phyloP scores from a whole-genome alignment of 768 basidiomycete species.

The Auricularia sp. region DNA sequence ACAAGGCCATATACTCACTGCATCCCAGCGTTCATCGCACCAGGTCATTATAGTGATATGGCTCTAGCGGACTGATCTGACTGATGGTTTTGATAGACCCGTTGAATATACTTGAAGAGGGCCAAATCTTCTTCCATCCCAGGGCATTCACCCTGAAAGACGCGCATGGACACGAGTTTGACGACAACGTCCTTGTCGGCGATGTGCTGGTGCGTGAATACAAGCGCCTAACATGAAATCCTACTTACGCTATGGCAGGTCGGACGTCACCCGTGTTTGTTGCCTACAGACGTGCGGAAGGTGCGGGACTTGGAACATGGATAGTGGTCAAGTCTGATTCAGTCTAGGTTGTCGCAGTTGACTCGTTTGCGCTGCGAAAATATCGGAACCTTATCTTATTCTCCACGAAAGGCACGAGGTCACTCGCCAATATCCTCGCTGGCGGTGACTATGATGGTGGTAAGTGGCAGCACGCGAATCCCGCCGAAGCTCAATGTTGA shows the following conservation, averaged over 20 bases:
- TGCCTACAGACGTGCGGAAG: conserved; percentile 64
- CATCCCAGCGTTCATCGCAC: conserved; percentile 52
- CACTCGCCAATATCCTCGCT: conserved; percentile 37
- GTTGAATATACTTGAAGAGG: conserved; percentile 45
- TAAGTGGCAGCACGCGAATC: too few species aligned
- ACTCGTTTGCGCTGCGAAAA: conserved; percentile 33
- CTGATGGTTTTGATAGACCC: conserved; percentile 39
- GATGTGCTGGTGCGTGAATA: conserved; percentile 45
- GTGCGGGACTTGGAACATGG: conserved; percentile 20
- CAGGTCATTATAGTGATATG: conserved; percentile 34
- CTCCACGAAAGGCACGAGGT: conserved; percentile 39
- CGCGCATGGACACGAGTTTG: conserved; percentile 19
- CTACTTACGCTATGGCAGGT: conserved; percentile 19
- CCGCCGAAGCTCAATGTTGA: too few species aligned
- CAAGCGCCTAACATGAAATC: background rate
- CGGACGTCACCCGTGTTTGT: conserved; percentile 56
- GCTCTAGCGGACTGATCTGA: background rate
- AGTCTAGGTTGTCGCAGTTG: conserved; percentile 47
- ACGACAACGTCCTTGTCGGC: conserved; percentile 38
- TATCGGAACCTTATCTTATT: conserved; percentile 52
- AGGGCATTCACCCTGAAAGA: conserved; percentile 21
- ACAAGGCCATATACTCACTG: conserved; percentile 20
- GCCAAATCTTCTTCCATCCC: conserved; percentile 49
- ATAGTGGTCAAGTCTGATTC: too few species aligned
- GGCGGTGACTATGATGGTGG: background rate